Conservation (phyloP, 2,329 filamentous ascomycete species). For the Zymoseptoria passerinii region DNA sequence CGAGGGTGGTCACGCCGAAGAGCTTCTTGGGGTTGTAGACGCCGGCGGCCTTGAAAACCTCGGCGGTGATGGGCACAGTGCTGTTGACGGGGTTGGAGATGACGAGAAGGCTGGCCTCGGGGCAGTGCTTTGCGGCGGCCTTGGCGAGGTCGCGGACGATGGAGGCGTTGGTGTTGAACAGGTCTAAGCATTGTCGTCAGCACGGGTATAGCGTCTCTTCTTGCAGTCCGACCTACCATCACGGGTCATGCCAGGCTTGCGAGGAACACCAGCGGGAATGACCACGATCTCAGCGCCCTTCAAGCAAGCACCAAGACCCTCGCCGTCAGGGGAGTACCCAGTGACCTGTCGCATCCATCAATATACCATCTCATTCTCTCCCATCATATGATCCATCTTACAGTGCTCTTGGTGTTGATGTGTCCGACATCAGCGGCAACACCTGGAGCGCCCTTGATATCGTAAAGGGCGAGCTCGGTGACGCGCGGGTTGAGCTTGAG, state of each 20-base stretch:
- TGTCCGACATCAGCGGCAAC: slow-evolving; percentile 97
- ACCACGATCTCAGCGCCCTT: slow-evolving; percentile 88
- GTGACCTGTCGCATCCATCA: slow-evolving; percentile 51
- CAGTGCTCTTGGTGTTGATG: slow-evolving; percentile 95
- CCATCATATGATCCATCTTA: slow-evolving; percentile 24
- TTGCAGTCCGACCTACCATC: slow-evolving; percentile 50
- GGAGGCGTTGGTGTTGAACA: slow-evolving; percentile 99
- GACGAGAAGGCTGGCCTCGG: slow-evolving; percentile 90
- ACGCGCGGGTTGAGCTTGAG: slow-evolving; percentile 98
- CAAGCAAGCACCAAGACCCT: slow-evolving; percentile 66
- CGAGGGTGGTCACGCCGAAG: slow-evolving; percentile 98
- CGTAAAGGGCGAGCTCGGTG: slow-evolving; percentile 89
- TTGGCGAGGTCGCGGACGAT: slow-evolving; percentile 98
- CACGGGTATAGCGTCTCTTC: not conserved
- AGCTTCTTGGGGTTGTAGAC: slow-evolving; percentile 99
- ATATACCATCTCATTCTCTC: not conserved
- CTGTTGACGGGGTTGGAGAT: slow-evolving; percentile 99
- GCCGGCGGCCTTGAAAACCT: slow-evolving; percentile 89
- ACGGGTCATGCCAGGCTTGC: slow-evolving; percentile 99
- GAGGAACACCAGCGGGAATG: slow-evolving; percentile 95
- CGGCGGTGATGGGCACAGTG: slow-evolving; percentile 92
- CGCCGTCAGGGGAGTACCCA: slow-evolving; percentile 68
- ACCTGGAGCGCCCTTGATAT: slow-evolving; percentile 91
- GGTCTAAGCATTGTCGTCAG: slow-evolving; percentile 48
- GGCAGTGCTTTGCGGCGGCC: slow-evolving; percentile 78